Evolutionary conservation across 306 rosid species (phyloP), one percentile per base, ranked within the genome.

Genomic region (Rubus idaeus): DNA sequence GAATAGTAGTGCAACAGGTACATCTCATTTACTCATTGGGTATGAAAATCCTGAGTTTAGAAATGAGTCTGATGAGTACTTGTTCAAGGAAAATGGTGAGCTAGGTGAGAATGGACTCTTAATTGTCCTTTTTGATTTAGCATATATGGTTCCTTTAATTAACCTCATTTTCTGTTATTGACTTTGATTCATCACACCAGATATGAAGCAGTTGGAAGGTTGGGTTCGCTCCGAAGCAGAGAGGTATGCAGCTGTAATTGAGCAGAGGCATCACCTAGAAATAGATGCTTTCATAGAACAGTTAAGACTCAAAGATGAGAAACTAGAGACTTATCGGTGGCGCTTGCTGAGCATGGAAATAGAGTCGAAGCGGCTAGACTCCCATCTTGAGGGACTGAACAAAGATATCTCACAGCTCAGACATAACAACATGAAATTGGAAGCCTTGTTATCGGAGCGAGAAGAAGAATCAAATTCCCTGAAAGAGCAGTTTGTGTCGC

Each of bases 201-300:
- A 92, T 78, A 84, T 87, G 9, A 89, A 90, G 87, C 91, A 87
- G 77, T 73, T 92, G 86, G 96, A 90, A 68, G 85, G 88, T 75
- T 92, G 94, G 96, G 86, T 92, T 73, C 57, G 92, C 53, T 85
- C 90, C 8, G 98, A 95, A 80, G 93, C 93, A 50, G 98, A 90
- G 81, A 95, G 89, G 80, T 89, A 92, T 71, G 93, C 90, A 77
- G 75, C 81, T 21, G 41, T 81, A 71, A 84, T 92, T 77, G 93
- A 92, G 79, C 96, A 88, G 63, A 88, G 97, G 89, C 96, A 95
- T 84, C 90, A 88, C 76, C 74, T 86, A 55, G 98, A 95, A 78
- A 86, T 95, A 30, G 97, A 95, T 71, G 98, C 98, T 75, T 95
- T 92, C 84, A 89, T 89, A 11, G 98, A 95, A 76, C 97, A 95